Base-by-base conservation (phyloP, 2,329 filamentous ascomycete species). In the Esteya vermicola region DNA sequence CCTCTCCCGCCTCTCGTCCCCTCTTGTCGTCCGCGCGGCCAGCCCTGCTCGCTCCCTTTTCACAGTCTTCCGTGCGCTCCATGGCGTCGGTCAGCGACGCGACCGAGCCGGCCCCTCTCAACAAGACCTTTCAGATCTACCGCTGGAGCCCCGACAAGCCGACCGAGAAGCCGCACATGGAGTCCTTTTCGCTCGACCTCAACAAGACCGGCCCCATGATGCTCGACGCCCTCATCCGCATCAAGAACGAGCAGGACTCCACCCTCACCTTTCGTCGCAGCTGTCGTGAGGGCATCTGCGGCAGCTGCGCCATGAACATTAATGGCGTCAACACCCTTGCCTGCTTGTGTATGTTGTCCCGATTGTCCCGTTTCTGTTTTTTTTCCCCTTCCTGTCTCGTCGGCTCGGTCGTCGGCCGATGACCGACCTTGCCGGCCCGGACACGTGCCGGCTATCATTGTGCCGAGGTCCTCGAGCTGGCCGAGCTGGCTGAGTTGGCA, bases 161-260 rank as follows among this genome's bases (percentile, higher is more conserved):
- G 43, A 77, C 78, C 55, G 79, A 84, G 63, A 98, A 98, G 78
- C 91, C 91, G 46, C 74, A 70, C 61, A 94, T 98, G 84, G 86
- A 98, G 71, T 76, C 75, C 51, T 98, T 96, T 68, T 84, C 83
- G 27, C 70, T 98, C 55, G 91, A 98, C 59, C 67, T 98, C 53
- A 96, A 96, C 72, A 95, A 96, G 81, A 98, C 91, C 32, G 91
- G 91, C 25, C 91, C 91, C 51, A 98, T 98, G 91, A 80, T 98
- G 65, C 67, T 98, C 55, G 91, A 98, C 62, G 91, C 91, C 42
- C 68, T 98, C 54, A 91, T 98, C 61, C 74, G 89, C 54, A 95
- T 98, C 67, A 98, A 98, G 82, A 98, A 98, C 64, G 91, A 98
- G 74, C 65, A 93, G 48, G 91, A 98, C 63, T 86, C 91, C 38